A percentile compares a stretch with the other conserved stretches of the same genome.
Evolutionary conservation across 306 rosid species (phyloP).

Genomic region (Dryas alaskensis): DNA sequence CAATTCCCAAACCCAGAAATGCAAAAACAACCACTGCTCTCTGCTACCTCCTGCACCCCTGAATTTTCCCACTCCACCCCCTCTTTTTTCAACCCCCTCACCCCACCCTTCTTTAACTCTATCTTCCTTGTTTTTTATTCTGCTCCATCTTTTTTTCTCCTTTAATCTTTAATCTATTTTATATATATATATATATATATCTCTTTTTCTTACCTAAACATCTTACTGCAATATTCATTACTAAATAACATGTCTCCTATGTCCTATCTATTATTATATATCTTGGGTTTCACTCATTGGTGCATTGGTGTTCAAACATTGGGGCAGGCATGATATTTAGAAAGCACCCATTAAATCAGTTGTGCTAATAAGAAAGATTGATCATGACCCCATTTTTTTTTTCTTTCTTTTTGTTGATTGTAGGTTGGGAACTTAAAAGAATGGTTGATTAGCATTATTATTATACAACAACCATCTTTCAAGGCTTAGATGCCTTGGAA

Average conservation of each 20-base stretch:
- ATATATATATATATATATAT: neutral
- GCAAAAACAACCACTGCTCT: conserved; percentile 21
- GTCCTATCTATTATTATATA: neutral
- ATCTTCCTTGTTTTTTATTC: conserved; percentile 14
- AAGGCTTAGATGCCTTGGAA: conserved; percentile 13
- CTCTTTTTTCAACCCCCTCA: conserved; percentile 27
- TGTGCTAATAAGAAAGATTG: neutral
- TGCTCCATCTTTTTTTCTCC: neutral
- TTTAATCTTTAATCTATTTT: neutral
- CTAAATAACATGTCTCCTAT: neutral
- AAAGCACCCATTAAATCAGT: neutral
- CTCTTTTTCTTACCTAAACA: no score
- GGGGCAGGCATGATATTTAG: neutral
- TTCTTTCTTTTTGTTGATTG: neutral
- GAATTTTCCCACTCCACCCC: conserved; percentile 22
- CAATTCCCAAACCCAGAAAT: conserved; percentile 36
- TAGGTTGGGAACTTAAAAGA: neutral
- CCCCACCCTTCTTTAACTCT: conserved; percentile 29
- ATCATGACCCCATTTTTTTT: neutral
- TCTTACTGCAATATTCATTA: neutral
- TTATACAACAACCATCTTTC: conserved; percentile 15
- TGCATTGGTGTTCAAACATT: neutral
- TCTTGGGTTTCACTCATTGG: neutral
- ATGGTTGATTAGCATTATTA: neutral
- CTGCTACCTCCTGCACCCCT: conserved; percentile 28